phyloP scores from a whole-genome alignment of 208 protist genomes.

The Leishmania amazonensis region DNA sequence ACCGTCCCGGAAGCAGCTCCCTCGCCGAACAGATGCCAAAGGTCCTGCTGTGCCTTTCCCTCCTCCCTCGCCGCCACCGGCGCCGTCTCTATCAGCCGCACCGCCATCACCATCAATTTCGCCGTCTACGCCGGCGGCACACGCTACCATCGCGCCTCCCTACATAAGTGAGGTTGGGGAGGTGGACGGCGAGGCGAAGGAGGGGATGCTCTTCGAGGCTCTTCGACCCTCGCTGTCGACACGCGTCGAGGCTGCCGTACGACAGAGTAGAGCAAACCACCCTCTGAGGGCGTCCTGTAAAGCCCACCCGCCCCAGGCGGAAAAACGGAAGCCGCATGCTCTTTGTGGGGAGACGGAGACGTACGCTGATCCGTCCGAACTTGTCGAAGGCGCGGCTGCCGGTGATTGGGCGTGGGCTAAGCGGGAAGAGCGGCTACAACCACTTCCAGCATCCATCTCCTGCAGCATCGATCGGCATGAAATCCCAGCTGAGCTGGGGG shows the following conservation, averaged over 20 bases:
- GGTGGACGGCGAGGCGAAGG: not conserved
- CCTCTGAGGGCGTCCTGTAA: constrained; percentile 3
- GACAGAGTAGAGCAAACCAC: constrained; percentile 15
- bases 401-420: constrained; percentile 22
- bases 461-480: constrained; percentile 55
- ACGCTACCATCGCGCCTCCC: constrained; percentile 26
- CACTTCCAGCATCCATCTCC: constrained; percentile 33
- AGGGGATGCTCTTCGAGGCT: constrained; percentile 10
- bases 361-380: not conserved
- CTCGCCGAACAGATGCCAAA: not conserved
- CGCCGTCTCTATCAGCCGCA: constrained; percentile 9
- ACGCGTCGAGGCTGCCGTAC: constrained; percentile 35
- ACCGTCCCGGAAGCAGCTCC: not conserved
- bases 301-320: not conserved
- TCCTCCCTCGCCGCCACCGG: not conserved
- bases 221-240: constrained; percentile 33
- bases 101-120: constrained; percentile 4
- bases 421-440: constrained; percentile 23
- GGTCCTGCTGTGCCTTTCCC: not conserved
- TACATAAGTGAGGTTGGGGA: not conserved
- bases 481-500: constrained; percentile 46
- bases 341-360: not conserved
- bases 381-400: not conserved
- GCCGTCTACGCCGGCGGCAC: not conserved
- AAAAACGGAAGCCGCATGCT: not conserved